Evolutionary conservation across 768 basidiomycete species (phyloP), one percentile per base, ranked within the genome.

Genomic region (Russula virescens): DNA sequence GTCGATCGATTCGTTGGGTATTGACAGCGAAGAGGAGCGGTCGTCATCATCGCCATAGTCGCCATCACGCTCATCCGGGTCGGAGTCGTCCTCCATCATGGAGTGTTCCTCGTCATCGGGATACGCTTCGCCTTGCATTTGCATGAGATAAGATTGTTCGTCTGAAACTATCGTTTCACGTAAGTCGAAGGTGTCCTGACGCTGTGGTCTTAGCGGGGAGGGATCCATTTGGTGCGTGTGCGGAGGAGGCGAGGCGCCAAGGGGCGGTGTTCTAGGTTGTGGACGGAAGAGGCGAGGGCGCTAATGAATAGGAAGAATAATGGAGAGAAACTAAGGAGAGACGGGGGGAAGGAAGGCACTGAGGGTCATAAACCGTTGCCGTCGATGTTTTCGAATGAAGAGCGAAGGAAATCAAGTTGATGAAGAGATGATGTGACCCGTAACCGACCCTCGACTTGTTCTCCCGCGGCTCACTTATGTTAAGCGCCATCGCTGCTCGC

Each of bases 1-100:
- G 80, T 95, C 91, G 71, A 95, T 95, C 63, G 88, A 89, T 72
- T 93, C 91, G 73, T 92, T 91, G 11, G 91, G 91, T 64, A 93
- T 91, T 40, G 89, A 92, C 38, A 93, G 82, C 10, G 86, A 87
- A 6, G 89, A 91, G 7, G 88, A 91, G 46, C 81, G 83, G 73
- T 90, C 88, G 73, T 87, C 86, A 28, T 89, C 88, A 53, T 89
- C 87, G 71, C 86, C 84, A 69, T 83, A 83, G 64, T 89, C 85
- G 40, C 72, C 72, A 23, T 88, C 87, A 40, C 81, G 77, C 23
- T 87, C 86, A 55, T 91, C 88, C 47, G 75, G 81, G 58, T 91
- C 88, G 6, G 88, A 91, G 71, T 89, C 89, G 71, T 91, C 91
- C 69, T 94, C 92, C 38, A 93, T 81, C 58, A 92, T 84, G 0